A percentile compares a stretch with the other conserved stretches of the same genome.
Evolutionary conservation across 179 eudicot genomes (phyloP).

Genomic region (Vitellaria paradoxa): DNA sequence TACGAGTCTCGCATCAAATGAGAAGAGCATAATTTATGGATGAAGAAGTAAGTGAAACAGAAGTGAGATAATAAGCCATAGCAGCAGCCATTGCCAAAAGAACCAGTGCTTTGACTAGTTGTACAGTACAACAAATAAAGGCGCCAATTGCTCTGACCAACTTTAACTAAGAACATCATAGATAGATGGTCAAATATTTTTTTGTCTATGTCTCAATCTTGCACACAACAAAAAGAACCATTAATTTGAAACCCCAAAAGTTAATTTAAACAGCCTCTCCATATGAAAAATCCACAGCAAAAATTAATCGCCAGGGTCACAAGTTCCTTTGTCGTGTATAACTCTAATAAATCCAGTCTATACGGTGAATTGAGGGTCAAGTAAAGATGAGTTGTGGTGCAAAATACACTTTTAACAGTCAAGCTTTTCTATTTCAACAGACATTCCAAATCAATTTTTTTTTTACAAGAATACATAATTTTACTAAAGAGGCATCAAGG

Average conservation of each 20-base stretch:
- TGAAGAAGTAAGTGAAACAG: not conserved
- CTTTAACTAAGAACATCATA: not conserved
- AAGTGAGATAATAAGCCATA: not conserved
- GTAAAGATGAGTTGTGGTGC: not conserved
- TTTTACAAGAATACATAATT: too few relatives aligned
- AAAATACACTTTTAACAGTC: not conserved
- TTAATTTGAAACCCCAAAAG: not conserved
- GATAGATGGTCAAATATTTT: not conserved
- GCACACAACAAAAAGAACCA: not conserved
- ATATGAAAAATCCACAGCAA: not conserved
- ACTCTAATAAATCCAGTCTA: not conserved
- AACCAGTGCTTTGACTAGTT: conserved; percentile 1
- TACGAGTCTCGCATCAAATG: not conserved
- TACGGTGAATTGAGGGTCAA: not conserved
- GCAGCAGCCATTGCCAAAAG: not conserved
- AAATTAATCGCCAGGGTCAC: not conserved
- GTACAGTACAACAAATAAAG: not conserved
- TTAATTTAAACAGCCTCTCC: not conserved
- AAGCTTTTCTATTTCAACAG: not conserved
- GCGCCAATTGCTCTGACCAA: not conserved
- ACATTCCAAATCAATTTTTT: not conserved
- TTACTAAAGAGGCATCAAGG: too few relatives aligned
- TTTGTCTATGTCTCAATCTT: not conserved
- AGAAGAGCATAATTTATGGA: not conserved
- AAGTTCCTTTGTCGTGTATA: not conserved